These are phyloP conservation scores for Teunomyces kruisii DNA, from an alignment of 805 yeast species.

Conservation along the genomic window DNA sequence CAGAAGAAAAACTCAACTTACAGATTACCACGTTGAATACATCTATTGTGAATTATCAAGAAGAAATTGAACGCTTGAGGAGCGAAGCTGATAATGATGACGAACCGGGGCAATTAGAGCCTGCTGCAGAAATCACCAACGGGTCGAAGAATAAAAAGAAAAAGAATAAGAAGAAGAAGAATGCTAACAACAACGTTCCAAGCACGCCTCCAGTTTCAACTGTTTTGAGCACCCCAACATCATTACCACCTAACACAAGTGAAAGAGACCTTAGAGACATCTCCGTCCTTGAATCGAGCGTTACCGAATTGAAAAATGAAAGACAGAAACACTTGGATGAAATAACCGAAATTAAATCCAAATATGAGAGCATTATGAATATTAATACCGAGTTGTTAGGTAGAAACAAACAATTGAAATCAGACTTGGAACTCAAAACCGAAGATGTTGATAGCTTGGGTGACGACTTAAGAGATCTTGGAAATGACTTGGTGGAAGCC, in stretches of 20 bases:
- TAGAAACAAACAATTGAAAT: slow-evolving; percentile 18
- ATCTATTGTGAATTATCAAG: neutral
- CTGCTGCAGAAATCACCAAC: neutral
- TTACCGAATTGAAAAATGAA: neutral
- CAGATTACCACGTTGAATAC: neutral
- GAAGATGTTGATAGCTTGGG: slow-evolving; percentile 69
- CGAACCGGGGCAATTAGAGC: neutral
- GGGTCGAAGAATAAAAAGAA: slow-evolving; percentile 2
- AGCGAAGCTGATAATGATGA: neutral
- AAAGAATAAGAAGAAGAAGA: slow-evolving; percentile 1
- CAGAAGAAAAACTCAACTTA: neutral
- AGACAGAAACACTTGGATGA: neutral
- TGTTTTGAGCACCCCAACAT: neutral
- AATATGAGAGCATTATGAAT: slow-evolving; percentile 10
- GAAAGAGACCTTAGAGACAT: neutral
- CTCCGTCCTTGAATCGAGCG: neutral
- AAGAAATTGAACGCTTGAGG: neutral
- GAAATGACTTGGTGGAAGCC: slow-evolving; percentile 75
- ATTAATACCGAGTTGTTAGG: slow-evolving; percentile 16
- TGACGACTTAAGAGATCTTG: slow-evolving; percentile 76
- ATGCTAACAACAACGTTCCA: neutral
- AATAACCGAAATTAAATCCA: neutral
- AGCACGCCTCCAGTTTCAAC: neutral
- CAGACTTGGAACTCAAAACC: slow-evolving; percentile 37
- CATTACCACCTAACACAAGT: neutral